Base-by-base conservation (phyloP, 2,329 filamentous ascomycete species). In the Neobulgaria alba region DNA sequence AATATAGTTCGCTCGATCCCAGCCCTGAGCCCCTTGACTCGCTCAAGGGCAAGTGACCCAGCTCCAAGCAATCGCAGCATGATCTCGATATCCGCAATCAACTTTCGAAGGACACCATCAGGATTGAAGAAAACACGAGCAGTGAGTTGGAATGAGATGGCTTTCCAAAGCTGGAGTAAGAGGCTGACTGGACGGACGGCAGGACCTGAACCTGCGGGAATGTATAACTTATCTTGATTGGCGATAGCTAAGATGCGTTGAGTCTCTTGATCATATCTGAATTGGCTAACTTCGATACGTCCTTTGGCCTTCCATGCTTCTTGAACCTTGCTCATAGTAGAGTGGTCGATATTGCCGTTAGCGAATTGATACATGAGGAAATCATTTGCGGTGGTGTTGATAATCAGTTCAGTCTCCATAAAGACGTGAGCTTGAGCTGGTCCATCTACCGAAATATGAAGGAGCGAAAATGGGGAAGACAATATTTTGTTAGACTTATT, bases 261-360 rank as follows among this genome's bases (percentile, higher is more conserved):
- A 7, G 68, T 72, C 15, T 55, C 54, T 52, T 72, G 67, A 51
- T 73, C 69, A 48, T 70, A 74, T 47, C 66, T 64, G 51, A 74
- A 74, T 43, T 73, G 66, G 7, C 64, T 58, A 16, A 73, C 68
- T 30, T 62, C 60, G 12, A 67, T 64, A 9, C 68, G 58, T 36
- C 69, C 68, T 42, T 67, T 69, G 2, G 61, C 59, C 21, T 55
- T 58, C 69, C 69, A 60, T 5, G 33, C 36, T 18, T 59, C 56
- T n/a, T 53, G 50, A 2, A 48, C 52, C 40, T 54, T 57, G 41
- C 56, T 58, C 26, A 58, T 51, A 3, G 52, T 47, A 29, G 58
- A 56, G 4, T 55, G 41, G 8, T 44, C 36, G 33, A 60, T 48
- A 3, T 55, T 53, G 18, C 53, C 57, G 39, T 56, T 43, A n/a